Evolutionary conservation across 1,139 yeast genomes (phyloP).

Genomic region (Pichia sp.): DNA sequence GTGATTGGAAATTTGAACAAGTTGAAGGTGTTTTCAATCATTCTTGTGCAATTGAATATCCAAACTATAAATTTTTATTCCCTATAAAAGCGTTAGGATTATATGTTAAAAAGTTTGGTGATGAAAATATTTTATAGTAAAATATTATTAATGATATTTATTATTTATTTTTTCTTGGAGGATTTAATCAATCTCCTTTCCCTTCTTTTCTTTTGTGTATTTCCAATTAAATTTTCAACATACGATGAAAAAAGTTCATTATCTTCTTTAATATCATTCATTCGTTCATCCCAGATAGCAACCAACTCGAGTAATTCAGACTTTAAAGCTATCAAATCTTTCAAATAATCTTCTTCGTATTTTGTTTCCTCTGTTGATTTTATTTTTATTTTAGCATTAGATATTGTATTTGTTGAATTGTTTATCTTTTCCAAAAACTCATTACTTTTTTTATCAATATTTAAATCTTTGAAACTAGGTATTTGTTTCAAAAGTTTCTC

Average conservation of each 20-base stretch:
- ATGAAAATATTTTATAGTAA: slow-evolving; percentile 7
- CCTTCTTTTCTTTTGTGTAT: slow-evolving; percentile 29
- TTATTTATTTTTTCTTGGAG: not conserved
- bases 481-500: slow-evolving; percentile 8
- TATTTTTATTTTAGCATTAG: slow-evolving; percentile 16
- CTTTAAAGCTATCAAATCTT: slow-evolving; percentile 16
- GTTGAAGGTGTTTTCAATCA: slow-evolving; percentile 97
- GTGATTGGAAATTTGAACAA: slow-evolving; percentile 82
- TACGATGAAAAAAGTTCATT: slow-evolving; percentile 28
- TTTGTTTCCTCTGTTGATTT: slow-evolving; percentile 5
- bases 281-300: slow-evolving; percentile 23
- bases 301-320: slow-evolving; percentile 17
- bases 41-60: slow-evolving; percentile 89
- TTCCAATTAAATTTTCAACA: slow-evolving; percentile 31
- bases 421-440: slow-evolving; percentile 10
- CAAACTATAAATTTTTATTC: slow-evolving; percentile 83
- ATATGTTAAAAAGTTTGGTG: slow-evolving; percentile 34
- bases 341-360: slow-evolving; percentile 9
- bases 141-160: not conserved
- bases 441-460: slow-evolving; percentile 5
- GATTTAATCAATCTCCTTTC: slow-evolving; percentile 7
- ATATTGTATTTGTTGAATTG: slow-evolving; percentile 16
- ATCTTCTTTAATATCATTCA: slow-evolving; percentile 21
- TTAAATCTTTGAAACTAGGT: slow-evolving; percentile 16
- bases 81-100: slow-evolving; percentile 91